Conservation (phyloP, 768 basidiomycete genomes). For the Tephrocybe rancida region DNA sequence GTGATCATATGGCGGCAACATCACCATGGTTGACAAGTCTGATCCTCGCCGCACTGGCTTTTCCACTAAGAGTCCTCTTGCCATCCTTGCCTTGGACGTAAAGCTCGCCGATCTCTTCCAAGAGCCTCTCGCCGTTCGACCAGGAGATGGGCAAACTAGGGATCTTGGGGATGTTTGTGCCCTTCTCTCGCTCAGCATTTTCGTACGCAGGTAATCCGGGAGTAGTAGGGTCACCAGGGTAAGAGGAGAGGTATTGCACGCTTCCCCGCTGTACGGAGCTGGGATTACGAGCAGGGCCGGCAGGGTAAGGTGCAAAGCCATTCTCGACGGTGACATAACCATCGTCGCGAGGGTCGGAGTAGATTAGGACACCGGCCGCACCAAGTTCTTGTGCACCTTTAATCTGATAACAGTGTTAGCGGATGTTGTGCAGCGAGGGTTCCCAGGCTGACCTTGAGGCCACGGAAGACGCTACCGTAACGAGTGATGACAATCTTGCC, state of each 20-base stretch:
- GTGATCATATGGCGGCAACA: background rate
- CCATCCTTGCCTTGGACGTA: slow-evolving; percentile 28
- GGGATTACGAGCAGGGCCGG: slow-evolving; percentile 87
- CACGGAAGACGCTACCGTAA: slow-evolving; percentile 80
- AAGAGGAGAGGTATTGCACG: slow-evolving; percentile 68
- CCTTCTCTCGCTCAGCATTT: slow-evolving; percentile 66
- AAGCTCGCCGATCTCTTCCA: slow-evolving; percentile 54
- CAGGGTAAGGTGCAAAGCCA: slow-evolving; percentile 77
- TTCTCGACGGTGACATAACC: slow-evolving; percentile 76
- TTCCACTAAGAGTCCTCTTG: slow-evolving; percentile 45
- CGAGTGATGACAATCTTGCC: slow-evolving; percentile 80
- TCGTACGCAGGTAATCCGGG: slow-evolving; percentile 88
- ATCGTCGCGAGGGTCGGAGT: slow-evolving; percentile 86
- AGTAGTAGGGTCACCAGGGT: slow-evolving; percentile 83
- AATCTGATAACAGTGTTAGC: slow-evolving; percentile 45
- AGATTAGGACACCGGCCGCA: slow-evolving; percentile 78
- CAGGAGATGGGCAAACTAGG: slow-evolving; percentile 92
- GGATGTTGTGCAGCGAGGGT: slow-evolving; percentile 17
- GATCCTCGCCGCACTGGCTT: slow-evolving; percentile 47
- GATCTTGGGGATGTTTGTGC: slow-evolving; percentile 67
- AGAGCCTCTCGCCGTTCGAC: slow-evolving; percentile 73
- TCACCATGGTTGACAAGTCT: slow-evolving; percentile 59
- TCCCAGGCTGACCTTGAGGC: slow-evolving; percentile 64
- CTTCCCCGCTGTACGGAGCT: slow-evolving; percentile 85
- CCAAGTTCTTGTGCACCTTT: slow-evolving; percentile 85